Evolutionary conservation across 768 basidiomycete genomes (phyloP).

Genomic region (Tremella yokohamensis): DNA sequence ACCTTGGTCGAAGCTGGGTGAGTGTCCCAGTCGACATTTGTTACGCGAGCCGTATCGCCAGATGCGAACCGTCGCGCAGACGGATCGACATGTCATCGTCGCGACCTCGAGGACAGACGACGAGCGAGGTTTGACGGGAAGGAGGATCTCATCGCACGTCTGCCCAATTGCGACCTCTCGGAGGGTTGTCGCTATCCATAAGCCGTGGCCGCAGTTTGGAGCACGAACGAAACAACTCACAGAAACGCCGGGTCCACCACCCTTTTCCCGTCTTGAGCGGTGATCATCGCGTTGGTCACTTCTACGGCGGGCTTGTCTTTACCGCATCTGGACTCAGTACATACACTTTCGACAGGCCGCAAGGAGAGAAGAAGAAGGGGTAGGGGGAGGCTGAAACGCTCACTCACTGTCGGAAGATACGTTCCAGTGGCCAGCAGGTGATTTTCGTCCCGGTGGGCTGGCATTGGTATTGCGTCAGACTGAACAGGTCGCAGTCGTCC

Average conservation of each 20-base stretch:
- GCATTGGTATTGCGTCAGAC: constrained; percentile 48
- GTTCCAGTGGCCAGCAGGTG: constrained; percentile 47
- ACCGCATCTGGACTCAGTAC: constrained; percentile 28
- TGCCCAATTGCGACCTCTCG: constrained; percentile 33
- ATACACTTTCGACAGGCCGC: neutral
- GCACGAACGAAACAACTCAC: constrained; percentile 18
- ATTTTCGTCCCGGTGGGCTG: constrained; percentile 31
- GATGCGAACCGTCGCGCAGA: no score
- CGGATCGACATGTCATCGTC: no score
- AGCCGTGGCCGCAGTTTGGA: neutral
- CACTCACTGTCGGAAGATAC: constrained; percentile 48
- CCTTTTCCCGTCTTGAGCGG: constrained; percentile 7
- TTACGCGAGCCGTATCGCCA: no score
- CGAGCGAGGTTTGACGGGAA: no score
- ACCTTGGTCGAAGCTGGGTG: no score
- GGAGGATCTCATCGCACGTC: constrained; percentile 18
- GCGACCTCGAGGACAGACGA: no score
- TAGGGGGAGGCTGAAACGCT: neutral
- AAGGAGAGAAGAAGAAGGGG: neutral
- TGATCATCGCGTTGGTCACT: constrained; percentile 33
- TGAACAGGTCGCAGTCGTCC: constrained; percentile 32
- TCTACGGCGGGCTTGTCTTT: constrained; percentile 32
- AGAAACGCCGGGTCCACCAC: constrained; percentile 31
- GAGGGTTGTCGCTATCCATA: constrained; percentile 26
- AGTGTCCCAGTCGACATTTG: no score